These are phyloP conservation scores for Leccinum pellstonianum DNA, from an alignment of 768 basidiomycete species.

Conservation along the genomic window DNA sequence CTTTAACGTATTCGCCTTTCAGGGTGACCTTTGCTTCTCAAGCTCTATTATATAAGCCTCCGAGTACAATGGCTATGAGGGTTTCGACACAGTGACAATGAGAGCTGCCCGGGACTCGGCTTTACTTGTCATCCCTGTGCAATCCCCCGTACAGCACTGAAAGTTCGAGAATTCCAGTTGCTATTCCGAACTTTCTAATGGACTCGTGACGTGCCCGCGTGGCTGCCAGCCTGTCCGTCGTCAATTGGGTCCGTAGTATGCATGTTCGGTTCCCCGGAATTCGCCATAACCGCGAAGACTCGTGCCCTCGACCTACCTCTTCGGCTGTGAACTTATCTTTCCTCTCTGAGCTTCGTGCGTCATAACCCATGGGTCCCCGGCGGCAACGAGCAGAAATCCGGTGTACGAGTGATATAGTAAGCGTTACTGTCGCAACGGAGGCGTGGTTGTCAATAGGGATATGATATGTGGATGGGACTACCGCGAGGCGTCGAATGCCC, in stretches of 20 bases:
- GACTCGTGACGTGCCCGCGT: background rate
- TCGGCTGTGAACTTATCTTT: background rate
- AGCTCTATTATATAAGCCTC: slow-evolving; percentile 33
- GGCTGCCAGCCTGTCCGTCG: background rate
- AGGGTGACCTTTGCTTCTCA: slow-evolving; percentile 21
- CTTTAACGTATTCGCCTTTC: slow-evolving; percentile 16
- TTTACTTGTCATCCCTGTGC: slow-evolving; percentile 9
- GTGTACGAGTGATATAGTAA: background rate
- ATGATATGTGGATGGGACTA: background rate
- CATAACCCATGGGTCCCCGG: slow-evolving; percentile 1
- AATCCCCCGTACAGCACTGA: slow-evolving; percentile 8
- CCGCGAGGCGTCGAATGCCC: slow-evolving; percentile 5
- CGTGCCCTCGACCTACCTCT: background rate
- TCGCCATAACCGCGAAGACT: slow-evolving; percentile 14
- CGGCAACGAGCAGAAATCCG: slow-evolving; percentile 1
- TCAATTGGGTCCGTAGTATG: background rate
- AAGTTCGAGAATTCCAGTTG: background rate
- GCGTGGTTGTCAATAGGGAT: background rate
- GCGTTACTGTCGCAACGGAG: background rate
- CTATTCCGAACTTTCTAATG: background rate
- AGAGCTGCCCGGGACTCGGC: slow-evolving; percentile 15
- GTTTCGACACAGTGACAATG: background rate
- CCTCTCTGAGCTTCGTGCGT: slow-evolving; percentile 8
- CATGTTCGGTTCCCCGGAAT: slow-evolving; percentile 21
- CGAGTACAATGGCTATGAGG: slow-evolving; percentile 25